Evolutionary conservation across 352 stramenopile species (phyloP).

Genomic region (Phytophthora sp.): DNA sequence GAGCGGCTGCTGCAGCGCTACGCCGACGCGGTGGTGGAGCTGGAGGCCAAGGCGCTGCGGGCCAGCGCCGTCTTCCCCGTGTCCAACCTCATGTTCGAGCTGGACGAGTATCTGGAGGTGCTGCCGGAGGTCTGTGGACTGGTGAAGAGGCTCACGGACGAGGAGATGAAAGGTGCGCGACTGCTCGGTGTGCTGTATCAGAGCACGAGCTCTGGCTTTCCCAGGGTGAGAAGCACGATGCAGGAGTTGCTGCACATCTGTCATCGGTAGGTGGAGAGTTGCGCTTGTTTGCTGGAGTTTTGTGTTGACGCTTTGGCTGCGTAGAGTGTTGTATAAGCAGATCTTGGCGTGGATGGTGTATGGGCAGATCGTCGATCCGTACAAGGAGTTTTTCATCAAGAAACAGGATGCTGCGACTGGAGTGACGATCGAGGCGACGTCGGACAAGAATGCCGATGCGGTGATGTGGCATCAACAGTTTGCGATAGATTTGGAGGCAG

Average conservation of each 20-base stretch:
- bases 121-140: conserved; percentile 64
- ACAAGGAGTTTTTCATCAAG: conserved; percentile 81
- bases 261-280: conserved; percentile 47
- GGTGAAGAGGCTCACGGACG: conserved; percentile 39
- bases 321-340: conserved; percentile 76
- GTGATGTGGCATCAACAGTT: conserved; percentile 61
- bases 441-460: conserved; percentile 8
- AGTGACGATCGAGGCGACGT: not conserved
- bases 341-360: conserved; percentile 87
- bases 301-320: conserved; percentile 1
- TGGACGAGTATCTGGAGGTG: conserved; percentile 67
- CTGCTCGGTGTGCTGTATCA: conserved; percentile 55
- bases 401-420: conserved; percentile 2
- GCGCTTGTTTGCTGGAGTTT: not conserved
- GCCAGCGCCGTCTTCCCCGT: conserved; percentile 56
- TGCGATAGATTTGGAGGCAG: conserved; percentile 55
- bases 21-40: conserved; percentile 47
- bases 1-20: conserved; percentile 61
- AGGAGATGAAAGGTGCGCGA: conserved; percentile 36
- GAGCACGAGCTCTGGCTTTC: conserved; percentile 59
- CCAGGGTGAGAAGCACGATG: conserved; percentile 58
- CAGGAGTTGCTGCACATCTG: conserved; percentile 56
- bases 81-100: conserved; percentile 69
- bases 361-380: conserved; percentile 71
- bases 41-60: conserved; percentile 64